These are phyloP conservation scores for Botrytis hyacinthi DNA, from an alignment of 2,329 filamentous ascomycete genomes.

Conservation along the genomic window DNA sequence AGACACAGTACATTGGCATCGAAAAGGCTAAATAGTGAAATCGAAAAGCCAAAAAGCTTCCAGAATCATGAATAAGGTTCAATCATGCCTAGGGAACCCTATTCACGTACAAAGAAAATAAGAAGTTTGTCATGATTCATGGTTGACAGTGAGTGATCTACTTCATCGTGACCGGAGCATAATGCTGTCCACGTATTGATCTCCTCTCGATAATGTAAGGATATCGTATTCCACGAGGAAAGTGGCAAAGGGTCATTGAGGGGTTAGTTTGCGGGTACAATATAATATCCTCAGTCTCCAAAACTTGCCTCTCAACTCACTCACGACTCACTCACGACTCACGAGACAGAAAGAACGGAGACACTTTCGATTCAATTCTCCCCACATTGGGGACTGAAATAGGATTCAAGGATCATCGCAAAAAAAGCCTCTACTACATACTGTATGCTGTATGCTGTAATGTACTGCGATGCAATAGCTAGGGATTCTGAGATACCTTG, in stretches of 20 bases:
- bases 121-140: neutral
- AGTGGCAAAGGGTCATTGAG: constrained; percentile 2
- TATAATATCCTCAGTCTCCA: neutral
- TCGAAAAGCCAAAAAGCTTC: constrained; percentile 9
- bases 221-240: neutral
- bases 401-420: constrained; percentile 5
- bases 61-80: constrained; percentile 13
- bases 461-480: constrained; percentile 11
- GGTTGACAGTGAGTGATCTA: neutral
- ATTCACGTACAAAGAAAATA: neutral
- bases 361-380: neutral
- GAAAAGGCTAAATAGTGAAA: neutral
- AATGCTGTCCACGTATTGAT: neutral
- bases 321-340: neutral
- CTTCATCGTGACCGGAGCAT: neutral
- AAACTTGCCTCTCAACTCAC: neutral
- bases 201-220: neutral
- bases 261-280: neutral
- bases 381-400: neutral
- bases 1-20: neutral
- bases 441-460: constrained; percentile 7
- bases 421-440: neutral
- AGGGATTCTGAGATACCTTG: constrained; percentile 13
- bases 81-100: neutral
- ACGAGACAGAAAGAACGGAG: neutral